A percentile compares a stretch with the other conserved stretches of the same genome.
Conservation (phyloP, 352 stramenopile genomes). For the Phytophthora tentaculata region DNA sequence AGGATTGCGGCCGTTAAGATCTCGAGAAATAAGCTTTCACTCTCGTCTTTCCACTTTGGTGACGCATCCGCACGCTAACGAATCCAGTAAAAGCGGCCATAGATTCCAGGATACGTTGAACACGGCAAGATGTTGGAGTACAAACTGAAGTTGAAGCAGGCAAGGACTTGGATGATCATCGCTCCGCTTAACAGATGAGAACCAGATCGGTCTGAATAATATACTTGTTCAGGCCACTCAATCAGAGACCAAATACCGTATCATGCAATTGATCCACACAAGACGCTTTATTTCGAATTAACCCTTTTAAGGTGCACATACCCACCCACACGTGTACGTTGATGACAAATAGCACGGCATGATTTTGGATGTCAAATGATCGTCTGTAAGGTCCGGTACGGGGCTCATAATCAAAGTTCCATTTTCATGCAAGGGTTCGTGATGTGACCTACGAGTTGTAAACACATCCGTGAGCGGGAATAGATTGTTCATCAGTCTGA, state of each 20-base stretch:
- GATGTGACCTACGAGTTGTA: slow-evolving; percentile 14
- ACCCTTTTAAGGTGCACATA: no score
- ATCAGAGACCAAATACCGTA: no score
- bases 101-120: neutral
- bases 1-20: neutral
- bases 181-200: neutral
- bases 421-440: slow-evolving; percentile 11
- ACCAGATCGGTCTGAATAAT: no score
- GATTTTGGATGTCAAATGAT: no score
- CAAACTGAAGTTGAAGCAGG: neutral
- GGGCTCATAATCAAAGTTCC: neutral
- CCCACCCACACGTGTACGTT: no score
- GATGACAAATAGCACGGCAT: no score
- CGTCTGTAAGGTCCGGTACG: no score
- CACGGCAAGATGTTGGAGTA: neutral
- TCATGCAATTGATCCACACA: no score
- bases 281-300: no score
- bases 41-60: slow-evolving; percentile 1
- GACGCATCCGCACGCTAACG: neutral
- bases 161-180: neutral
- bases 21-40: neutral
- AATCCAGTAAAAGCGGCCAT: slow-evolving; percentile 10
- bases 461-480: no score
- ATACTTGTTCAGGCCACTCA: no score
- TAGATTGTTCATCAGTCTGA: neutral